Base-by-base conservation (phyloP, 2,329 filamentous ascomycete species). In the Colletotrichum liriopes region DNA sequence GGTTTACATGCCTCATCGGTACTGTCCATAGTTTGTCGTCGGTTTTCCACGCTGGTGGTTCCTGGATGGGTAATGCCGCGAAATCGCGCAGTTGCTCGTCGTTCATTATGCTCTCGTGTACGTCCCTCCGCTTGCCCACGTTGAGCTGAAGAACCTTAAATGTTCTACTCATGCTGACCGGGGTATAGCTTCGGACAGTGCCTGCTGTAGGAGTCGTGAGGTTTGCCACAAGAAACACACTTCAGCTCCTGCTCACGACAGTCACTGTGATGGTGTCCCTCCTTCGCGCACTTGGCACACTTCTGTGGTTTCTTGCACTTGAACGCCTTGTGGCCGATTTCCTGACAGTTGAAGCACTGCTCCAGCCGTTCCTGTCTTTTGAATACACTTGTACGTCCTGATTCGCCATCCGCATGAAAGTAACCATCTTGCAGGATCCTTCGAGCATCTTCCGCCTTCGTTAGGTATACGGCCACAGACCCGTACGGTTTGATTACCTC, bases 201-300 rank as follows among this genome's bases (percentile, higher is more conserved):
- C 67, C 60, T 76, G 73, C 76, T 77, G 58, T 75, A 76, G 49
- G 73, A 76, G 52, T 76, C 69, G 29, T 77, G 73, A 9, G 71
- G 75, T 26, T 74, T 69, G 4, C 72, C 67, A 55, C 74, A 79
- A 8, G 63, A 71, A 5, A 74, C 67, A 45, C 73, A 77, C 52
- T 75, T 77, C 35, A 52, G 47, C 26, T 65, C 64, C 7, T 45
- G 43, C 12, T 62, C 29, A 52, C 29, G 29, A 55, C 32, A 26
- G 16, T 55, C 18, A 59, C 29, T 29, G n/a, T 59, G 18, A 20
- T 45, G 16, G 16, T 45, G 18, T 20, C 43, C 43, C 16, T 45
- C 43, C 43, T 45, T 45, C 3, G 43, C 43, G 43, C 43, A 45
- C 16, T 18, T 45, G 16, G 43, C 43, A 20, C 43, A 45, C 16